Percentiles rank a stretch among this genome's conserved stretches.
Conservation (phyloP, 2,329 filamentous ascomycete species). For the Pseudogymnoascus sp. region DNA sequence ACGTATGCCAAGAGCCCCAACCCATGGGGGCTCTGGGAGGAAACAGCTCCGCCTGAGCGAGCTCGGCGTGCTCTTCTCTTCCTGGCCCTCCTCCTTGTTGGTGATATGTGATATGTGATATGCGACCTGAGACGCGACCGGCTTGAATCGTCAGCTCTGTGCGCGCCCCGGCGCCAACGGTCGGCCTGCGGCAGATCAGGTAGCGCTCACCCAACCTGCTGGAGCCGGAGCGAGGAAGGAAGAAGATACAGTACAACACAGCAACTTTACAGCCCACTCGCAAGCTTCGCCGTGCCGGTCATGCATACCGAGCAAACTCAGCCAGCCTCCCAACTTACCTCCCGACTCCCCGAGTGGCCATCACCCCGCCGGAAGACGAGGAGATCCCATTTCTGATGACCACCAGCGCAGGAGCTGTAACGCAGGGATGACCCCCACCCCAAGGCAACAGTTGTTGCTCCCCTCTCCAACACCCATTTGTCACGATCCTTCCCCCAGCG, state of each 20-base stretch:
- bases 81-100: neutral
- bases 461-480: constrained; percentile 1
- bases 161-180: neutral
- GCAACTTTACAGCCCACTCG: neutral
- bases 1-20: neutral
- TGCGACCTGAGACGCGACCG: neutral
- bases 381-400: neutral
- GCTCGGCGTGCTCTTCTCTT: neutral
- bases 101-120: neutral
- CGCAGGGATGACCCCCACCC: constrained; percentile 1
- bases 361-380: neutral
- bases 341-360: neutral
- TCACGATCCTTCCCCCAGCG: neutral
- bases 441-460: neutral
- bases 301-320: neutral
- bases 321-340: neutral
- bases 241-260: neutral
- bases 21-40: neutral
- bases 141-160: constrained; percentile 2
- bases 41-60: neutral
- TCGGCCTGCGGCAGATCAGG: neutral
- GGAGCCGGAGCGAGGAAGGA: neutral
- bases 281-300: neutral
- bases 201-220: neutral
- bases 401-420: neutral